Evolutionary conservation across 306 rosid species (phyloP), one percentile per base, ranked within the genome.

Genomic region (Vachellia pachyceras): DNA sequence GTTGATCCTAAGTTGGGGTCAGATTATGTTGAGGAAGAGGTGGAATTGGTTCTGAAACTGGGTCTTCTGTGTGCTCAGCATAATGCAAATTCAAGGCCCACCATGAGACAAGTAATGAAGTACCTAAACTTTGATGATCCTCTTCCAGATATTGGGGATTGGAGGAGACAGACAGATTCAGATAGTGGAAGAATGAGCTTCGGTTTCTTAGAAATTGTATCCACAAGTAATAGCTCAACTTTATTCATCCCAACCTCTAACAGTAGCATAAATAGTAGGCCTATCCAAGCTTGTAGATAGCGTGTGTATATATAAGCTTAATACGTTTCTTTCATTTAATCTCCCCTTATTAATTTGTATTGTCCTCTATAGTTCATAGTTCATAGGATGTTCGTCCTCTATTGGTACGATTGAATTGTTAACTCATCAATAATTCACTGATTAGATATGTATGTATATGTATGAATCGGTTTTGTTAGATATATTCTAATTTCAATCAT

Each of bases 51-150:
- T 42, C 85, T 93, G 42, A 71, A 85, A 37, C 70, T 91, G 60
- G 97, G 97, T 49, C 82, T 93, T 23, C 81, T 88, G 0, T 93
- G 96, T 69, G 75, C 90, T 36, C 90, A 85, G 20, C 81, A 74
- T 47, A 76, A 40, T 49, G 82, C 89, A 33, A 89, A 91, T 57
- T 78, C 79, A 54, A 84, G 97, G 64, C 96, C 97, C 3, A 79
- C 84, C 39, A 91, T 88, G 91, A 91, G 89, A 80, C 88, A 86
- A 75, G 89, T 91, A 11, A 75, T 76, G 4, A 79, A 90, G 69
- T 83, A 79, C 40, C 78, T 91, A 10, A 79, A 85, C 9, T 79
- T 84, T 69, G 96, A 93, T 14, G 96, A 91, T 18, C 78, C 72
- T 55, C 73, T 84, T 78, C 90, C 90, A 11, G 47, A 36, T 14